phyloP scores from a whole-genome alignment of 1,139 yeast genomes.

The Candida gigantensis region DNA sequence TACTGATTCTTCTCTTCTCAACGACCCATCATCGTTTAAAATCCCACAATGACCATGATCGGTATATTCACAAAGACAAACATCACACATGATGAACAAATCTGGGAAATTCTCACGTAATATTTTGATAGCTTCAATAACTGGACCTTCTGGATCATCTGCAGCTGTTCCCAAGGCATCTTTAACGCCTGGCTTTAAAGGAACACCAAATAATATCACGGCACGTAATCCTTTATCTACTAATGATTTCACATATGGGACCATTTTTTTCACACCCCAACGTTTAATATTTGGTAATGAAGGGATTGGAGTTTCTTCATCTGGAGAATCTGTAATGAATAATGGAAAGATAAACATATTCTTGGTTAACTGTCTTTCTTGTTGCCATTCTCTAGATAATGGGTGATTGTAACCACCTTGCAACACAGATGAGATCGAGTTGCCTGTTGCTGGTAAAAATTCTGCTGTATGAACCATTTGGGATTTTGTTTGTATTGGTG shows the following conservation, averaged over 20 bases:
- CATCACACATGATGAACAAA: constrained; percentile 88
- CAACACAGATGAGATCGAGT: constrained; percentile 73
- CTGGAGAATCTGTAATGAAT: constrained; percentile 78
- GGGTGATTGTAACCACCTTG: constrained; percentile 97
- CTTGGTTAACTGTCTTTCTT: constrained; percentile 77
- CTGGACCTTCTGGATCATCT: constrained; percentile 96
- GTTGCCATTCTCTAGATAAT: constrained; percentile 87
- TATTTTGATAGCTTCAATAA: constrained; percentile 71
- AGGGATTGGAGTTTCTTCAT: constrained; percentile 73
- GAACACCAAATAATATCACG: constrained; percentile 92
- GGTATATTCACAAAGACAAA: constrained; percentile 95
- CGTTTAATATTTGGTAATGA: constrained; percentile 88
- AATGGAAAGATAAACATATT: constrained; percentile 92
- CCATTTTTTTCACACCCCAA: constrained; percentile 77
- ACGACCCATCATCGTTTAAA: constrained; percentile 79
- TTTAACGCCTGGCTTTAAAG: constrained; percentile 69
- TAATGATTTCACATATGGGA: constrained; percentile 68
- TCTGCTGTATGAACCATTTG: constrained; percentile 64
- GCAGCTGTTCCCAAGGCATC: constrained; percentile 87
- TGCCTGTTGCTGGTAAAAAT: constrained; percentile 56
- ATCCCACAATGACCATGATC: constrained; percentile 97
- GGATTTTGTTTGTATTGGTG: constrained; percentile 2
- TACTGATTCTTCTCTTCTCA: constrained; percentile 75
- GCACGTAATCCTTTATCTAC: constrained; percentile 81
- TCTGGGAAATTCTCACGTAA: constrained; percentile 71